These are phyloP conservation scores for Paulinella micropora DNA, from an alignment of 78 protist species.

Conservation along the genomic window DNA sequence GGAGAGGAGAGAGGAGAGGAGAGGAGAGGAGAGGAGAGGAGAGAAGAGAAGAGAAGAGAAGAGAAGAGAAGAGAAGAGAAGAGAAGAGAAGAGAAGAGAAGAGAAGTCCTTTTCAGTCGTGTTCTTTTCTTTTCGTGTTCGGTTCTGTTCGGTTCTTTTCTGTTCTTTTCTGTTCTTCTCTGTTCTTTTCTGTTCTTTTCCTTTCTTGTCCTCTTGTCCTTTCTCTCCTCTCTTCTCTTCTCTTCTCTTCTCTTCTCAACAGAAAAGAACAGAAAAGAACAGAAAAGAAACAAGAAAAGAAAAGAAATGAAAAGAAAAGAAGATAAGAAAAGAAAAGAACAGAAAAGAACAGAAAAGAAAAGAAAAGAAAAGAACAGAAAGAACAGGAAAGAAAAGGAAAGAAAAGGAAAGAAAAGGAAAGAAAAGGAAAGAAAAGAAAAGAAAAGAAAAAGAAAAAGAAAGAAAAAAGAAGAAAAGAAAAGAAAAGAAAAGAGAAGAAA, in stretches of 20 bases:
- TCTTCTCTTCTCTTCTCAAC: too few species aligned
- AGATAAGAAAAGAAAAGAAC: neutral
- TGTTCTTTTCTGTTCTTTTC: too few species aligned
- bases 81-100: too few species aligned
- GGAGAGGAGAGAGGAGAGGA: neutral
- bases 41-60: neutral
- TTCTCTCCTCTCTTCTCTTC: too few species aligned
- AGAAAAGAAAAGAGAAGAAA: too few species aligned
- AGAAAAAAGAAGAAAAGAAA: neutral
- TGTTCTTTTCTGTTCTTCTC: too few species aligned
- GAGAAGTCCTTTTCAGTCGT: too few species aligned
- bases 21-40: neutral
- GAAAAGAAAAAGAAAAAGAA: neutral
- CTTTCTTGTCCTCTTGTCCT: too few species aligned
- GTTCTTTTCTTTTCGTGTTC: too few species aligned
- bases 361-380: neutral
- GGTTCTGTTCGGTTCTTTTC: too few species aligned
- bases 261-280: neutral
- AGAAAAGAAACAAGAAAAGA: neutral
- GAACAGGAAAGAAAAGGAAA: neutral
- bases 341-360: neutral
- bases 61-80: neutral
- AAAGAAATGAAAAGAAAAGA: neutral
- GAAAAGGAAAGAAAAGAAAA: neutral
- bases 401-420: neutral